A percentile compares a stretch with the other conserved stretches of the same genome.
phyloP scores from a whole-genome alignment of 202 grass and related monocot genomes.

The Panicum virgatum region DNA sequence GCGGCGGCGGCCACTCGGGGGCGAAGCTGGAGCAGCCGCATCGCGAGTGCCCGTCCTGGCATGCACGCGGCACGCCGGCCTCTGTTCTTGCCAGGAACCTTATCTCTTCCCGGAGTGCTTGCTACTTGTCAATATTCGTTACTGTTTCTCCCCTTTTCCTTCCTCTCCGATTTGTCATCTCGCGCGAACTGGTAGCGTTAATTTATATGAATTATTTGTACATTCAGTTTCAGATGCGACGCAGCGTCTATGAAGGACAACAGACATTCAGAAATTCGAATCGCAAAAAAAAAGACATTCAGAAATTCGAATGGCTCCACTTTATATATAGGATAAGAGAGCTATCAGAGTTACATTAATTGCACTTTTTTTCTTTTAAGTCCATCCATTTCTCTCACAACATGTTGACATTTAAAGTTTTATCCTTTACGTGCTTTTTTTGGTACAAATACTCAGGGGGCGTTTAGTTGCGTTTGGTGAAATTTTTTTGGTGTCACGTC shows the following conservation, averaged over 20 bases:
- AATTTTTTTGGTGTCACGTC: too few relatives aligned
- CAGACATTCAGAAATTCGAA: not conserved
- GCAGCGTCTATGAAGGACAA: not conserved
- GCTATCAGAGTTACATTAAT: not conserved
- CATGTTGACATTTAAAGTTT: not conserved
- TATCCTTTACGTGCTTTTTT: not conserved
- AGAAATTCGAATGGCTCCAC: not conserved
- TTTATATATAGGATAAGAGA: not conserved
- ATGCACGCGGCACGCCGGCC: not conserved
- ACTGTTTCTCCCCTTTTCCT: too few relatives aligned
- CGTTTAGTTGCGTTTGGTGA: too few relatives aligned
- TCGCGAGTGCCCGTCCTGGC: not conserved
- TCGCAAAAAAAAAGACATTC: too few relatives aligned
- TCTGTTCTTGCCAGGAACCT: not conserved
- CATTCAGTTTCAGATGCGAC: too few relatives aligned
- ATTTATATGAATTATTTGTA: not conserved
- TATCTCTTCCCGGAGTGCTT: conserved; percentile 8
- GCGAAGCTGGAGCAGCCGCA: conserved; percentile 21
- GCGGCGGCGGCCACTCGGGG: not conserved
- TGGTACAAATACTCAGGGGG: not conserved
- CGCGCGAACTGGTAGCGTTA: not conserved
- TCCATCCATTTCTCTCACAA: not conserved
- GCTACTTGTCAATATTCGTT: not conserved
- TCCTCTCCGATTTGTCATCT: not conserved
- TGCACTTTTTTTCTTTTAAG: not conserved